Conservation (phyloP, 169 alveolate species). For the Hepatocystis sp. region DNA sequence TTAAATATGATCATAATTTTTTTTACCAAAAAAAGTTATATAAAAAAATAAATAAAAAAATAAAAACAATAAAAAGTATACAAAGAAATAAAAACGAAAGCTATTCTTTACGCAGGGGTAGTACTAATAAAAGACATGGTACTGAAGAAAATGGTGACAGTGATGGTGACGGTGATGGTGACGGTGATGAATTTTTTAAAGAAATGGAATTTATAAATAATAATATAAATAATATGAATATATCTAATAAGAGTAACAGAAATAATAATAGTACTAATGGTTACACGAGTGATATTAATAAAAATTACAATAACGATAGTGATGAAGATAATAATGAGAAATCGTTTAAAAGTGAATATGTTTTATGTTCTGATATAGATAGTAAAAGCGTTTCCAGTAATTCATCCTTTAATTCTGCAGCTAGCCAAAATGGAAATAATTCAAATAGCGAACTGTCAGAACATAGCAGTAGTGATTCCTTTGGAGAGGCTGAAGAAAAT, state of each 20-base stretch:
- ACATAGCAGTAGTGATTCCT: slow-evolving; percentile 14
- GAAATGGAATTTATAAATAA: slow-evolving; percentile 40
- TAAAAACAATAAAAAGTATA: not conserved
- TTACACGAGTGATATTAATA: not conserved
- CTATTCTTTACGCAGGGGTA: too few relatives aligned
- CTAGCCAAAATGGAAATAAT: not conserved
- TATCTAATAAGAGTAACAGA: too few relatives aligned
- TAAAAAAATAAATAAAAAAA: slow-evolving; percentile 47
- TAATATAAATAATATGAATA: too few relatives aligned
- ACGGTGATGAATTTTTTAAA: slow-evolving; percentile 16
- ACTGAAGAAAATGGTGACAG: not conserved
- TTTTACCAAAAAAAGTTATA: slow-evolving; percentile 65
- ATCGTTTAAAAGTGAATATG: slow-evolving; percentile 50
- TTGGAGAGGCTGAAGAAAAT: slow-evolving; percentile 57
- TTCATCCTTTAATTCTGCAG: slow-evolving; percentile 18
- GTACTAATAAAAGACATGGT: not conserved
- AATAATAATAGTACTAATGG: too few relatives aligned
- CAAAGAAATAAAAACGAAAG: not conserved
- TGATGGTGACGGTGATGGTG: not conserved
- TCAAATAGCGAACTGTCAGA: slow-evolving; percentile 2
- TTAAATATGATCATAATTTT: slow-evolving; percentile 56
- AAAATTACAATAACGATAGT: not conserved
- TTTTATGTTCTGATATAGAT: slow-evolving; percentile 44
- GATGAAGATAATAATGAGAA: not conserved
- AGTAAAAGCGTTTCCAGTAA: slow-evolving; percentile 47